A percentile compares a stretch with the other conserved stretches of the same genome.
These are phyloP conservation scores for Priceomyces castillae DNA, from an alignment of 805 yeast species.

Conservation along the genomic window DNA sequence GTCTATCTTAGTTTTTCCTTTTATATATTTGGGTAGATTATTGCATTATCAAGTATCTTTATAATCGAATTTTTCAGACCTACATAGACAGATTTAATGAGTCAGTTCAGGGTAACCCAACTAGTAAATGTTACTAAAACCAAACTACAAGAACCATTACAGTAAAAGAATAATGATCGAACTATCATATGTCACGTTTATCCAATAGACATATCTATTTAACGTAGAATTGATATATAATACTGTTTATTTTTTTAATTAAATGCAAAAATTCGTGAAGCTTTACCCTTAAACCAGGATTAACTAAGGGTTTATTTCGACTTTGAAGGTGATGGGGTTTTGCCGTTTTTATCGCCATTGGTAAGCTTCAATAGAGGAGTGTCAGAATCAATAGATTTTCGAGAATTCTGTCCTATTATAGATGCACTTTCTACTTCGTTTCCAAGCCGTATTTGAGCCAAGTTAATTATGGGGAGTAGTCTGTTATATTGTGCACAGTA, in stretches of 20 bases:
- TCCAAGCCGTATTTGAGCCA: conserved; percentile 50
- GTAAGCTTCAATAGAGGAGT: neutral
- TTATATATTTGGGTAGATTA: neutral
- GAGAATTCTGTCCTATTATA: neutral
- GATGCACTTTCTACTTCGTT: conserved; percentile 48
- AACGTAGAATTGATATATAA: neutral
- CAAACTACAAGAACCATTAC: too few relatives aligned
- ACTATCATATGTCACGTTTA: too few relatives aligned
- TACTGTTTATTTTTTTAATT: neutral
- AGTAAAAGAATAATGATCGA: too few relatives aligned
- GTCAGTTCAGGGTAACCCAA: conserved; percentile 32
- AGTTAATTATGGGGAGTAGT: conserved; percentile 48
- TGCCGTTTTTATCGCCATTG: conserved; percentile 1
- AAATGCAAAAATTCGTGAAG: neutral
- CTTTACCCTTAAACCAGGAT: too few relatives aligned
- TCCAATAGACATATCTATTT: too few relatives aligned
- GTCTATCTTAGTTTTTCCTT: neutral
- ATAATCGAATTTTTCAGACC: conserved; percentile 7
- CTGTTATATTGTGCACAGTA: conserved; percentile 45
- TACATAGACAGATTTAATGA: conserved; percentile 10
- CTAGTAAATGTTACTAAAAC: too few relatives aligned
- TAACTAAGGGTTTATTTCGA: neutral
- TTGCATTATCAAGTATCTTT: neutral
- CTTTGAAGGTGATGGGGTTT: conserved; percentile 1
- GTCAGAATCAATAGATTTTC: conserved; percentile 5